Base-by-base conservation (phyloP, 2,329 filamentous ascomycete genomes). In the Phaeophleospora eucalypticola region DNA sequence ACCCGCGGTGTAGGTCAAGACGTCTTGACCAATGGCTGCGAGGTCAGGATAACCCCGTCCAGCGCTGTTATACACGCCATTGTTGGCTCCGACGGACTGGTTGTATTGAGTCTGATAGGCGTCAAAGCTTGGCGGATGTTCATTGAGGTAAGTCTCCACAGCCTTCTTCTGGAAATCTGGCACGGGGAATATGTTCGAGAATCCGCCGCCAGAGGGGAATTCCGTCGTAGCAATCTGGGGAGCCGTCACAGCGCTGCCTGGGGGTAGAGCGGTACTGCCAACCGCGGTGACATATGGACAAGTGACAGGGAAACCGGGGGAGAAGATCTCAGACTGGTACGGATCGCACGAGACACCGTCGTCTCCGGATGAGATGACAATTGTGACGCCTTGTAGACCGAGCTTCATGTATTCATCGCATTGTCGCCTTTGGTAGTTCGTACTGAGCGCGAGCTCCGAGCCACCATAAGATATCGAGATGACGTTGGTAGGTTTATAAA, bases 381-480 rank as follows among this genome's bases (percentile, higher is more conserved):
- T 71, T 1, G 78, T 78, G 4, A 82, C 76, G n/a, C 83, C 83
- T 8, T 82, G 78, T 1, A 79, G 76, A 14, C 81, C 82, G 37
- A 86, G 77, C 55, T 83, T 75, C 41, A 77, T 79, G 57, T 84
- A 82, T 57, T 82, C 68, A 49, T 78, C 75, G 69, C 83, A 86
- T 14, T 84, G 79, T 36, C 74, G 74, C 36, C 70, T 67, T 10
- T 79, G 77, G 58, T 85, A 87, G 21, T 74, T 72, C 2, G 68
- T 59, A 0, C 83, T 82, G 0, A 86, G 70, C 2, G 73, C 76
- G 59, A 83, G 78, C 64, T 86, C 83, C 41, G 80, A 75, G 49
- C 85, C 81, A 39, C 80, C 81, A 59, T 86, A 86, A 0, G 81
- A 84, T 4, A 78, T 82, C 37, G 75, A 78, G 58, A 86, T 75